Evolutionary conservation across 495 filamentous ascomycete species (phyloP).

Genomic region (Xylaria sp.): DNA sequence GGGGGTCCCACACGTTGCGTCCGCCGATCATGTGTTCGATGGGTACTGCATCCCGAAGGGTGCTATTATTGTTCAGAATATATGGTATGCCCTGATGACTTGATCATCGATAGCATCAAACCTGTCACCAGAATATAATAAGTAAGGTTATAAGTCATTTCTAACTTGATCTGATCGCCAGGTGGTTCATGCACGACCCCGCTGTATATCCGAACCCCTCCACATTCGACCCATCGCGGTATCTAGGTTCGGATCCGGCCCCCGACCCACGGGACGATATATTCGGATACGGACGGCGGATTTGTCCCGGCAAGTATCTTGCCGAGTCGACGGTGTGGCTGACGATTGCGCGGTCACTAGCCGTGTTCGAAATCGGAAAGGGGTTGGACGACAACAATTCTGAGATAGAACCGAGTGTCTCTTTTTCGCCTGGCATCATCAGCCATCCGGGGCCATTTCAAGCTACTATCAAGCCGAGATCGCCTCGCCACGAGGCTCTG

Average conservation of each 20-base stretch:
- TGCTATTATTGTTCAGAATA: slow-evolving; percentile 39
- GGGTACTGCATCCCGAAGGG: slow-evolving; percentile 52
- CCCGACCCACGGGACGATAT: slow-evolving; percentile 48
- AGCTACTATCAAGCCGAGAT: slow-evolving; percentile 40
- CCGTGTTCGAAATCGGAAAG: slow-evolving; percentile 48
- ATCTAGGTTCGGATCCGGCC: slow-evolving; percentile 44
- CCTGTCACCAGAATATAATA: not conserved
- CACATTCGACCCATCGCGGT: slow-evolving; percentile 49
- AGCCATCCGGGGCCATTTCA: slow-evolving; percentile 38
- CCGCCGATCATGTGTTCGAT: slow-evolving; percentile 44
- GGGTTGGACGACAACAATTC: slow-evolving; percentile 39
- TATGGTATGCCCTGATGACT: not conserved
- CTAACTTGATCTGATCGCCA: slow-evolving; percentile 7
- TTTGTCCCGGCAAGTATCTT: slow-evolving; percentile 56
- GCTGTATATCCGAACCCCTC: slow-evolving; percentile 46
- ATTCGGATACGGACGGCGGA: slow-evolving; percentile 59
- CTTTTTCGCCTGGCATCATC: slow-evolving; percentile 40
- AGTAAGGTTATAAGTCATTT: not conserved
- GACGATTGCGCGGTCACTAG: slow-evolving; percentile 48
- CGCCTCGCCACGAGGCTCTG: slow-evolving; percentile 34
- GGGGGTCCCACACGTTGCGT: slow-evolving; percentile 43
- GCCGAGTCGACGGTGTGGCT: slow-evolving; percentile 53
- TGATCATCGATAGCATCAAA: not conserved
- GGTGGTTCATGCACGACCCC: slow-evolving; percentile 39
- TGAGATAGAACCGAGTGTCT: slow-evolving; percentile 32